Evolutionary conservation across 495 filamentous ascomycete species (phyloP).

Genomic region (Podospora didyma): DNA sequence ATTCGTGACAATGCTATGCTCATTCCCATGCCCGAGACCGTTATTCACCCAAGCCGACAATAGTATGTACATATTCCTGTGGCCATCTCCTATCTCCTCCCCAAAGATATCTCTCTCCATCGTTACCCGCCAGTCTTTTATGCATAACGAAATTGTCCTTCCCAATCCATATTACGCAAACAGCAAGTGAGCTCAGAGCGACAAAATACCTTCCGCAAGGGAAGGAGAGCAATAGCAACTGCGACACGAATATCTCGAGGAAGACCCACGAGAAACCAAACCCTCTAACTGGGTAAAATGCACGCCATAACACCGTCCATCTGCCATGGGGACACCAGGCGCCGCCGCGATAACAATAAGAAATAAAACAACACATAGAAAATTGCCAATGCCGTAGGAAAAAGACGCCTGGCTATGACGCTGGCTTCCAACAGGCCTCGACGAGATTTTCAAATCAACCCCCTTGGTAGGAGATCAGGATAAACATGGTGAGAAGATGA

Average conservation of each 20-base stretch:
- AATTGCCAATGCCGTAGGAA: constrained; percentile 18
- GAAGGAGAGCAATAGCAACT: constrained; percentile 7
- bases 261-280: background rate
- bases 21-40: background rate
- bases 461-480: constrained; percentile 9
- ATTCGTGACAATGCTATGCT: background rate
- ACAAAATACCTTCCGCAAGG: background rate
- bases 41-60: background rate
- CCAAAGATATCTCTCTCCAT: background rate
- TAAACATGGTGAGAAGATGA: constrained; percentile 15
- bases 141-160: constrained; percentile 1
- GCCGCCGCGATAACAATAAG: constrained; percentile 24
- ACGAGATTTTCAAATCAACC: constrained; percentile 6
- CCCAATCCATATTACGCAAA: constrained; percentile 12
- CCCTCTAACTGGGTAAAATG: constrained; percentile 3
- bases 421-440: constrained; percentile 1
- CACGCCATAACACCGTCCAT: constrained; percentile 17
- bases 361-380: constrained; percentile 13
- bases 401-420: constrained; percentile 1
- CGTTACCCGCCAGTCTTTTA: constrained; percentile 4
- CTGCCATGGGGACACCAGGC: constrained; percentile 18
- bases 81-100: background rate
- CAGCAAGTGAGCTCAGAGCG: background rate
- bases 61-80: background rate
- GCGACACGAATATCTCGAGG: background rate